phyloP scores from a whole-genome alignment of 805 yeast species.

The Lachancea dasiensis region DNA sequence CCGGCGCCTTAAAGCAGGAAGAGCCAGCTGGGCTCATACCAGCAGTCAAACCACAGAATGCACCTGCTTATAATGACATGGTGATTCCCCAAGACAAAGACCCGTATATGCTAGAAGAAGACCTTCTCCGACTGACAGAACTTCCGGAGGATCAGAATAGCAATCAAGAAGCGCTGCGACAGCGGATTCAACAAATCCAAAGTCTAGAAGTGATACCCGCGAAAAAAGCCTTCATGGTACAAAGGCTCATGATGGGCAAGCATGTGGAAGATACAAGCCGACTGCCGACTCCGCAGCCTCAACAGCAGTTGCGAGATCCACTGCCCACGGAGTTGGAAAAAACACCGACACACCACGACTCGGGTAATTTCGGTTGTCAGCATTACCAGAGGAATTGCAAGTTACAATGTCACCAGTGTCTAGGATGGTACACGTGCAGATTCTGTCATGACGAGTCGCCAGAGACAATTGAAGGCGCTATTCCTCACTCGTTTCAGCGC shows the following conservation, averaged over 20 bases:
- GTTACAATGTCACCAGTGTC: constrained; percentile 70
- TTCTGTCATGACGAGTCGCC: constrained; percentile 74
- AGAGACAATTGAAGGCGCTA: constrained; percentile 7
- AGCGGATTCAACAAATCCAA: constrained; percentile 16
- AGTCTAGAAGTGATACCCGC: constrained; percentile 13
- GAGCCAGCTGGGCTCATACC: constrained; percentile 53
- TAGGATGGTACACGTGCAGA: constrained; percentile 73
- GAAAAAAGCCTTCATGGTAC: constrained; percentile 37
- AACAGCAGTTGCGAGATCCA: no score
- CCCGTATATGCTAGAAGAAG: constrained; percentile 13
- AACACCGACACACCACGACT: constrained; percentile 43
- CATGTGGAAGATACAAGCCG: constrained; percentile 42
- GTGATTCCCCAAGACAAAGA: constrained; percentile 43
- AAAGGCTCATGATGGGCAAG: constrained; percentile 64
- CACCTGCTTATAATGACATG: constrained; percentile 47
- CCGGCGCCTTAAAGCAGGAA: constrained; percentile 35
- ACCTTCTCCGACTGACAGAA: constrained; percentile 7
- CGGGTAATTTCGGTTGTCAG: constrained; percentile 59
- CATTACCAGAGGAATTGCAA: constrained; percentile 85
- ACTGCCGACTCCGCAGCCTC: constrained; percentile 12
- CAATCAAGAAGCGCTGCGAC: constrained; percentile 14
- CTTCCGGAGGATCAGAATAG: constrained; percentile 8
- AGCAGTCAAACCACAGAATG: constrained; percentile 42
- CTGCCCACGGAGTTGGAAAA: constrained; percentile 45
- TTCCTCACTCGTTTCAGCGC: constrained; percentile 52